Base-by-base conservation (phyloP, 2,329 filamentous ascomycete genomes). In the Colletotrichum sp. region DNA sequence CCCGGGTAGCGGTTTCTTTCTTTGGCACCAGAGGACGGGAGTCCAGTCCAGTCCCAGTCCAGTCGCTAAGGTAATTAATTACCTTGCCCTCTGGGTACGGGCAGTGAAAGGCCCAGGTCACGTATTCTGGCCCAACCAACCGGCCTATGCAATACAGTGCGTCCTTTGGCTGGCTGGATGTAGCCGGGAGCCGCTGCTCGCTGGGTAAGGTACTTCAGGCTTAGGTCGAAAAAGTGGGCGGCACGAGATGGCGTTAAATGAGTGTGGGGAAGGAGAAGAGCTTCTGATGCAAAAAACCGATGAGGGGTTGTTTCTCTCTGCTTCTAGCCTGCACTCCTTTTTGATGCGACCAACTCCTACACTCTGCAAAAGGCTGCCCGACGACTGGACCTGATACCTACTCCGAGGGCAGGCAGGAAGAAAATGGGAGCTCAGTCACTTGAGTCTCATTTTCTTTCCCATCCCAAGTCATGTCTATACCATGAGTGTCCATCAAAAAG, bases 251-350 rank as follows among this genome's bases (percentile, higher is more conserved):
- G 38, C 67, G 71, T 74, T 67, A 48, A 73, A 76, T 76, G 74
- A 76, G 71, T 76, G 74, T 76, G 74, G 74, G 74, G 66, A 76
- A 76, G 65, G 28, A 62, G n/a, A 43, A n/a, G 48, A 73, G 73
- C 16, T 63, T 69, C 71, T 59, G 55, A 66, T 62, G 68, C 61
- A 61, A 59, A 52, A 71, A 71, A 61, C 62, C 36, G 62, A 74
- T 55, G 72, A 74, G 72, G 68, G 68, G 72, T 62, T 71, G 61
- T 67, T 71, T 74, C 72, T 34, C 61, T 61, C 61, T 71, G 61
- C 68, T 71, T 74, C 72, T 66, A 74, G n/a, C 16, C n/a, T 34
- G 30, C 32, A 63, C 61, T 63, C 12, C 21, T 36, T 38, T 38
- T 58, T 26, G 34, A 43, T 69, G 64, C 16, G 18, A 16, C 6